These are phyloP conservation scores for Sequoia sempervirens DNA, from an alignment of 75 land plant species.

Conservation along the genomic window DNA sequence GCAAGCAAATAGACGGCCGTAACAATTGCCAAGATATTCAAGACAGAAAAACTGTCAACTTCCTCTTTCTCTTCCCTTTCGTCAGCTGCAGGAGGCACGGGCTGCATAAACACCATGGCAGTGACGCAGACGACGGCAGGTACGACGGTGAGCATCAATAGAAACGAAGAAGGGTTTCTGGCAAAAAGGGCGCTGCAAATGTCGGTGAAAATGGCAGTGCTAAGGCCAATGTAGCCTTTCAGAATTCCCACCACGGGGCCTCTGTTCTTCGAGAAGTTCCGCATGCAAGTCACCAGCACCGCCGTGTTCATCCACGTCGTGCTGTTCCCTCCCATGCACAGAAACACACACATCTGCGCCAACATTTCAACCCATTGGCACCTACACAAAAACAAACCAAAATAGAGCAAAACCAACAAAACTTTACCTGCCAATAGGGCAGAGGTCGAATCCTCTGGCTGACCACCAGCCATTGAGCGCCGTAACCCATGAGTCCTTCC, in stretches of 20 bases:
- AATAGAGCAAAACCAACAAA: neutral
- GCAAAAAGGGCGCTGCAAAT: constrained; percentile 74
- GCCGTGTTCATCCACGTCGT: constrained; percentile 99
- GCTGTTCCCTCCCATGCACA: constrained; percentile 96
- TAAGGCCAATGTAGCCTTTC: constrained; percentile 87
- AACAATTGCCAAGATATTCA: constrained; percentile 60
- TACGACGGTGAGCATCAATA: constrained; percentile 70
- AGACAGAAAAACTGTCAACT: constrained; percentile 32
- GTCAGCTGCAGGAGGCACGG: constrained; percentile 26
- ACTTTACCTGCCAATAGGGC: constrained; percentile 78
- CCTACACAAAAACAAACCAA: neutral
- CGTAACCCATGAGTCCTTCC: constrained; percentile 83
- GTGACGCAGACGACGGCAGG: constrained; percentile 63
- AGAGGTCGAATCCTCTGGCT: constrained; percentile 52
- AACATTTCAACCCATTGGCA: neutral
- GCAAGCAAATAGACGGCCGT: constrained; percentile 68
- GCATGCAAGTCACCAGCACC: constrained; percentile 79
- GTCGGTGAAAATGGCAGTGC: constrained; percentile 96
- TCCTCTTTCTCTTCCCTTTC: constrained; percentile 43
- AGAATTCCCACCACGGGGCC: constrained; percentile 90
- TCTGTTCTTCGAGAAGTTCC: constrained; percentile 72
- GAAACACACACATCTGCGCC: constrained; percentile 75
- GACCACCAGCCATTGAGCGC: constrained; percentile 85
- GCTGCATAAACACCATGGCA: constrained; percentile 68
- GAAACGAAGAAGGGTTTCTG: constrained; percentile 57